These are phyloP conservation scores for Lyophyllum atratum DNA, from an alignment of 768 basidiomycete species.

Conservation along the genomic window DNA sequence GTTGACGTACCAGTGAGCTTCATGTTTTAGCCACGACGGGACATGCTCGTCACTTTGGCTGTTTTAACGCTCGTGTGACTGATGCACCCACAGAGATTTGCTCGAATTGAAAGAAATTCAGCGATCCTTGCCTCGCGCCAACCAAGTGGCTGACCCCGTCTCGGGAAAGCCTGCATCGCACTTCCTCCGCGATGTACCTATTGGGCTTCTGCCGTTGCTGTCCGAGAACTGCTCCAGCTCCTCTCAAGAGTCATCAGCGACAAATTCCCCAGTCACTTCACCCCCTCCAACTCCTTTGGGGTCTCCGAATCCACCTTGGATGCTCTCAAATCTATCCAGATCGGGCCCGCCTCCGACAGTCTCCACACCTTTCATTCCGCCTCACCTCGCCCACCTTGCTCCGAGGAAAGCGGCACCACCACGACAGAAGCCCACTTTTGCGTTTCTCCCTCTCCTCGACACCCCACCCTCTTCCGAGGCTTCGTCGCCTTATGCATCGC, in stretches of 20 bases:
- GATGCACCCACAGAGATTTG: constrained; percentile 46
- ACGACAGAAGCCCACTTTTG: constrained; percentile 31
- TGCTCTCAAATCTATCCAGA: constrained; percentile 10
- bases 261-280: constrained; percentile 8
- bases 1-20: constrained; percentile 68
- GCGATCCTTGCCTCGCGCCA: constrained; percentile 59
- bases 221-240: constrained; percentile 22
- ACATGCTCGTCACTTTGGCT: constrained; percentile 3
- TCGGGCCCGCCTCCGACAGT: constrained; percentile 9
- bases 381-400: constrained; percentile 34
- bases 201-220: constrained; percentile 61
- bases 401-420: constrained; percentile 19
- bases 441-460: constrained; percentile 40
- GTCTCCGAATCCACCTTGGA: constrained; percentile 3
- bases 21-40: constrained; percentile 4
- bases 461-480: constrained; percentile 24
- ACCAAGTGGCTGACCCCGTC: constrained; percentile 47
- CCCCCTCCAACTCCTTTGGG: constrained; percentile 13
- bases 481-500: constrained; percentile 20
- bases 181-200: constrained; percentile 58
- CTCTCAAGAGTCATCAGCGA: constrained; percentile 3
- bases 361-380: constrained; percentile 18
- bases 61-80: constrained; percentile 15
- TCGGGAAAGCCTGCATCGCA: constrained; percentile 41
- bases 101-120: constrained; percentile 73